Percentiles rank a stretch among this genome's conserved stretches.
phyloP scores from a whole-genome alignment of 2,329 filamentous ascomycete genomes.

The Didymella lethalis region DNA sequence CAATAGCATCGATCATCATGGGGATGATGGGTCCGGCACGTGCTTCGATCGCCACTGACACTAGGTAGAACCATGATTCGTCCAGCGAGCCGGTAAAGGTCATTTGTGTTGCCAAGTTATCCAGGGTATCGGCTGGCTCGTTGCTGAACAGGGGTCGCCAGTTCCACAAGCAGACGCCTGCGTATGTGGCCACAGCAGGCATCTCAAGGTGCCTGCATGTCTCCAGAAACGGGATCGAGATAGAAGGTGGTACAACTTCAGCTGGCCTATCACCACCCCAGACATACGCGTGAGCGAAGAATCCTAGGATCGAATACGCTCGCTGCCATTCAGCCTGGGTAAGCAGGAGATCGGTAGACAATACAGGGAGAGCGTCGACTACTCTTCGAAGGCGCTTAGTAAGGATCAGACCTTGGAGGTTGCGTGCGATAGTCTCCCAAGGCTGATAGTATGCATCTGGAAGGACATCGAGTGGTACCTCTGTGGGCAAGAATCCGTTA shows the following conservation, averaged over 20 bases:
- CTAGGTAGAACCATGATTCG: slow-evolving; percentile 98
- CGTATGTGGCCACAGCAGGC: slow-evolving; percentile 92
- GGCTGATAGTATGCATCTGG: slow-evolving; percentile 92
- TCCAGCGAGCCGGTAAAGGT: slow-evolving; percentile 95
- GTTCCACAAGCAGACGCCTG: slow-evolving; percentile 93
- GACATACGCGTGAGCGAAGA: slow-evolving; percentile 84
- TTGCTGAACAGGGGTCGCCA: slow-evolving; percentile 89
- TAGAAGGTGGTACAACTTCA: slow-evolving; percentile 79
- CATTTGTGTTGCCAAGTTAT: slow-evolving; percentile 85
- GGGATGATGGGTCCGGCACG: slow-evolving; percentile 86
- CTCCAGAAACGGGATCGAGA: slow-evolving; percentile 82
- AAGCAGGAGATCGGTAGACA: slow-evolving; percentile 82
- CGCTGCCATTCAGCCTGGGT: slow-evolving; percentile 90
- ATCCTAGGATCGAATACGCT: slow-evolving; percentile 79
- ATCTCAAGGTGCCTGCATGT: slow-evolving; percentile 82
- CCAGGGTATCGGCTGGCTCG: slow-evolving; percentile 80
- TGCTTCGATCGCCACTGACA: slow-evolving; percentile 95
- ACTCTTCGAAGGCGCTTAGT: slow-evolving; percentile 82
- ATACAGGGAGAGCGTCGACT: slow-evolving; percentile 80
- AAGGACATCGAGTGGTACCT: slow-evolving; percentile 79
- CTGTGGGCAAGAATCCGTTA: slow-evolving; percentile 87
- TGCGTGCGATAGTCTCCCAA: slow-evolving; percentile 88
- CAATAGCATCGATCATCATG: slow-evolving; percentile 86
- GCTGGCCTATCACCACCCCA: slow-evolving; percentile 82
- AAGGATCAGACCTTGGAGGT: slow-evolving; percentile 85